Evolutionary conservation across 2,329 filamentous ascomycete genomes (phyloP).

Genomic region (Fusarium staphyleae): DNA sequence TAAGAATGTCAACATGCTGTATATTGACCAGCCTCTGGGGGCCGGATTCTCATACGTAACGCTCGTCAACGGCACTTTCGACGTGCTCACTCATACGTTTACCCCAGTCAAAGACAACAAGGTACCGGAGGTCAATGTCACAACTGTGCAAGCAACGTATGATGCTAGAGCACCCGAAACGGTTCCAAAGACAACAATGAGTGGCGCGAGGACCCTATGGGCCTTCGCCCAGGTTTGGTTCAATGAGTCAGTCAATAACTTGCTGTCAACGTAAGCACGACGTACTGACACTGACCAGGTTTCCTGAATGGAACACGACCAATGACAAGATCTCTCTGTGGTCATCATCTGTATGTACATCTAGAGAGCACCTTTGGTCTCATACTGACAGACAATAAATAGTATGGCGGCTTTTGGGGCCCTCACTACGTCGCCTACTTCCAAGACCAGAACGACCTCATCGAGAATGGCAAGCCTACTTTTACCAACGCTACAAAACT

Average conservation of each 20-base stretch:
- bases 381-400: not conserved
- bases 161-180: conserved; percentile 4
- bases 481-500: conserved; percentile 54
- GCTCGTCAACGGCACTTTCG: conserved; percentile 60
- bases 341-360: conserved; percentile 57
- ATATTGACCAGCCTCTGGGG: conserved; percentile 67
- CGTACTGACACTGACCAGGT: conserved; percentile 43
- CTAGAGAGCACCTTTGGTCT: rapidly evolving
- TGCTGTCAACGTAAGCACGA: not conserved
- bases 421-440: conserved; percentile 63
- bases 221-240: conserved; percentile 68
- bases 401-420: conserved; percentile 71
- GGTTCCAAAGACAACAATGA: conserved; percentile 55
- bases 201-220: conserved; percentile 64
- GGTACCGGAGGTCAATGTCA: conserved; percentile 17
- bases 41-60: conserved; percentile 65
- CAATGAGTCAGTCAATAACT: conserved; percentile 36
- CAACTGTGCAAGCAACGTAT: conserved; percentile 24
- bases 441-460: conserved; percentile 64
- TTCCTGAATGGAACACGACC: conserved; percentile 60
- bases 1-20: conserved; percentile 55
- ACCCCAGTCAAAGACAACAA: conserved; percentile 1
- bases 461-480: conserved; percentile 1
- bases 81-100: conserved; percentile 51
- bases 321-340: conserved; percentile 66